phyloP scores from a whole-genome alignment of 2,329 filamentous ascomycete genomes.

The Trichoderma endophyticum region DNA sequence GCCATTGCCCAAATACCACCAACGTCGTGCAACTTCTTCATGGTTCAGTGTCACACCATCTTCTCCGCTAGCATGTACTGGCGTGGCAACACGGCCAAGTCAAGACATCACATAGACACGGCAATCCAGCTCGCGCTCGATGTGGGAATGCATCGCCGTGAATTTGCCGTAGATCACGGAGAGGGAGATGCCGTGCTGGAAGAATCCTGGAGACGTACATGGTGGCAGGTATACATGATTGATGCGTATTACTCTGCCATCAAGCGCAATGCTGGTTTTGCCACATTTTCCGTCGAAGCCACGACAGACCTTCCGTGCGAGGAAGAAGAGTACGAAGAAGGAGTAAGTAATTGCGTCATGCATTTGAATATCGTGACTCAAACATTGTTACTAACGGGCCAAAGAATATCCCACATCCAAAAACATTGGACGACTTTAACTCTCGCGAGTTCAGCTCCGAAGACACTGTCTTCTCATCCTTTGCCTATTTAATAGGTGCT shows the following conservation, averaged over 20 bases:
- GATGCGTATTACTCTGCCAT: slow-evolving; percentile 49
- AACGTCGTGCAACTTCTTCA: slow-evolving; percentile 25
- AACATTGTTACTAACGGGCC: slow-evolving; percentile 5
- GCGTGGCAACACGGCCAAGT: slow-evolving; percentile 26
- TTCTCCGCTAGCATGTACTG: slow-evolving; percentile 38
- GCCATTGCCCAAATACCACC: background rate
- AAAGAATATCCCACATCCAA: slow-evolving; percentile 39
- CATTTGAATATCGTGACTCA: background rate
- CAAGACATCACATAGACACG: slow-evolving; percentile 35
- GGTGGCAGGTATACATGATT: slow-evolving; percentile 66
- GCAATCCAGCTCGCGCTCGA: slow-evolving; percentile 58
- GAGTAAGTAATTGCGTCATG: slow-evolving; percentile 29
- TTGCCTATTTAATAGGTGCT: slow-evolving; percentile 64
- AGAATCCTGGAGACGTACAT: slow-evolving; percentile 65
- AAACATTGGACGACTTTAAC: slow-evolving; percentile 59
- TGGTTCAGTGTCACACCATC: slow-evolving; percentile 37
- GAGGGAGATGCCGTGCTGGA: slow-evolving; percentile 45
- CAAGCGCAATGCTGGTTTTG: slow-evolving; percentile 27
- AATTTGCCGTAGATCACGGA: slow-evolving; percentile 50
- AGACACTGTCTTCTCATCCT: slow-evolving; percentile 58
- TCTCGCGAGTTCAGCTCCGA: slow-evolving; percentile 57
- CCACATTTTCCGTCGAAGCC: slow-evolving; percentile 40
- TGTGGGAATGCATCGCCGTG: slow-evolving; percentile 55
- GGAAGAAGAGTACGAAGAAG: slow-evolving; percentile 51
- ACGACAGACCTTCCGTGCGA: slow-evolving; percentile 64